These are phyloP conservation scores for Cytidiella melzeri DNA, from an alignment of 768 basidiomycete genomes.

Conservation along the genomic window DNA sequence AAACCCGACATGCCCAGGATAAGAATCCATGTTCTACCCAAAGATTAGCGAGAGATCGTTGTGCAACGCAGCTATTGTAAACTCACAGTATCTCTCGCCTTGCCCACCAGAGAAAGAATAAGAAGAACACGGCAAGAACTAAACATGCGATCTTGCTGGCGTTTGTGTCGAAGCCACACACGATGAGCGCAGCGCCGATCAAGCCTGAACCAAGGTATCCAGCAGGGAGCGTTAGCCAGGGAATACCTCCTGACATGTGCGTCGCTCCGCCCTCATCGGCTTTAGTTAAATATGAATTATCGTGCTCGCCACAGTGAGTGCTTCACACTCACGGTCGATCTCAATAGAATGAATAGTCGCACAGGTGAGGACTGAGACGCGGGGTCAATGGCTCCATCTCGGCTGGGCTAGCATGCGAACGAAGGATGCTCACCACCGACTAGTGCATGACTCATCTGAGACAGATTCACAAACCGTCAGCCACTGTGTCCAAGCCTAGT, in stretches of 20 bases:
- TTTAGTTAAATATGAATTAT: slow-evolving; percentile 21
- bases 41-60: background rate
- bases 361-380: slow-evolving; percentile 55
- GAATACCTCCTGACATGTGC: slow-evolving; percentile 79
- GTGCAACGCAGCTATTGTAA: background rate
- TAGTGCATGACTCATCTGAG: slow-evolving; percentile 82
- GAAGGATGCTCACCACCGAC: slow-evolving; percentile 37
- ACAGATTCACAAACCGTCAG: no score
- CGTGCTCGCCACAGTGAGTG: slow-evolving; percentile 4
- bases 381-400: background rate
- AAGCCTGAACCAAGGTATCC: slow-evolving; percentile 83
- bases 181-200: slow-evolving; percentile 82
- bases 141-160: slow-evolving; percentile 82
- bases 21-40: slow-evolving; percentile 64
- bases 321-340: slow-evolving; percentile 64
- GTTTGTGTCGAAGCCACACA: slow-evolving; percentile 84
- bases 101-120: slow-evolving; percentile 89
- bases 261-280: slow-evolving; percentile 88
- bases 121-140: slow-evolving; percentile 77
- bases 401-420: background rate
- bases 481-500: no score
- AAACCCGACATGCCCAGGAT: slow-evolving; percentile 76
- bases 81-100: slow-evolving; percentile 65
- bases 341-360: slow-evolving; percentile 83
- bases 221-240: slow-evolving; percentile 76